Percentiles rank a stretch among this genome's conserved stretches.
phyloP scores from a whole-genome alignment of 1,284 basidiomycete genomes.

The Fistulinella cinereoalba region DNA sequence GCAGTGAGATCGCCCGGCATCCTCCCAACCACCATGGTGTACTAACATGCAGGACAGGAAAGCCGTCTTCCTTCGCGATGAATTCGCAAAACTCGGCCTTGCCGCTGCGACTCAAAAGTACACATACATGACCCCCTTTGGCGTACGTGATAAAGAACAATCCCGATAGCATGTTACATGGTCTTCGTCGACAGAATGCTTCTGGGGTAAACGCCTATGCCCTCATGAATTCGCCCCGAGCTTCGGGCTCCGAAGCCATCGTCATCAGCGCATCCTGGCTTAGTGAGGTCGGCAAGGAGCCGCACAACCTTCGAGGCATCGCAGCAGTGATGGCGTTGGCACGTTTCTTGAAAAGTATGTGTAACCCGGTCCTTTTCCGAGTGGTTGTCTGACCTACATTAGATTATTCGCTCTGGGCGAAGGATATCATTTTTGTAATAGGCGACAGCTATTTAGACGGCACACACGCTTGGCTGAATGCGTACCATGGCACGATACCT shows the following conservation, averaged over 20 bases:
- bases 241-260: constrained; percentile 88
- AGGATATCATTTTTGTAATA: constrained; percentile 89
- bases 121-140: constrained; percentile 46
- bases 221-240: constrained; percentile 77
- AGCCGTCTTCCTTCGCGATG: constrained; percentile 51
- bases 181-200: constrained; percentile 34
- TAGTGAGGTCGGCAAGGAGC: constrained; percentile 59
- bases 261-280: constrained; percentile 88
- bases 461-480: constrained; percentile 86
- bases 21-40: not conserved
- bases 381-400: constrained; percentile 3
- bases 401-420: constrained; percentile 92
- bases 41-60: constrained; percentile 46
- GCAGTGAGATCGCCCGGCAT: constrained; percentile 52
- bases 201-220: constrained; percentile 82
- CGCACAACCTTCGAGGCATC: constrained; percentile 83
- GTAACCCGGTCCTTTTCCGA: not conserved
- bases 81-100: constrained; percentile 72
- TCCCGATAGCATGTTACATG: constrained; percentile 23
- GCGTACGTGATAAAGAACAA: constrained; percentile 37
- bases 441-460: constrained; percentile 89
- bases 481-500: constrained; percentile 74
- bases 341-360: constrained; percentile 75
- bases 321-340: constrained; percentile 83
- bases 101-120: constrained; percentile 69